These are phyloP conservation scores for Talaromyces sp. DNA, from an alignment of 2,329 filamentous ascomycete genomes.

Conservation along the genomic window DNA sequence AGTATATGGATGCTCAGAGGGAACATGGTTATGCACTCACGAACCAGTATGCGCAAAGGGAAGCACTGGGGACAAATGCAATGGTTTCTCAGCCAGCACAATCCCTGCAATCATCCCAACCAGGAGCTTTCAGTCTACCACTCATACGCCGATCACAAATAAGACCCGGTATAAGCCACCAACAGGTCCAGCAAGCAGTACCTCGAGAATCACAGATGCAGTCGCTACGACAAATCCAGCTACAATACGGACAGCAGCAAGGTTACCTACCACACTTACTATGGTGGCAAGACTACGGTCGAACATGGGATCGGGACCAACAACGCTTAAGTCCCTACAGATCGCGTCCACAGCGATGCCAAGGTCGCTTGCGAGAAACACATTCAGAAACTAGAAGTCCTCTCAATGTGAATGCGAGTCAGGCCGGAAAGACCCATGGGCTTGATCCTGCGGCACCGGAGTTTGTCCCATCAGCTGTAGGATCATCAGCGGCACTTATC, in stretches of 20 bases:
- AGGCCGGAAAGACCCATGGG: not conserved
- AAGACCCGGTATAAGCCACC: not conserved
- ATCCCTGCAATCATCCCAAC: not conserved
- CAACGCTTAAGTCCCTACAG: not conserved
- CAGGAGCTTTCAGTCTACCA: not conserved
- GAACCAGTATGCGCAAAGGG: not conserved
- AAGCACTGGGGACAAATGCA: not conserved
- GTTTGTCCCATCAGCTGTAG: not conserved
- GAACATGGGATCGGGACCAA: not conserved
- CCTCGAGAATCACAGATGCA: no score
- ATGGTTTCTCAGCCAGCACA: not conserved
- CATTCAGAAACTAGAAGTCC: not conserved
- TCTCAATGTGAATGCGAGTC: not conserved
- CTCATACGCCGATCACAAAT: not conserved
- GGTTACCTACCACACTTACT: no score
- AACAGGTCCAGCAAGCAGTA: no score
- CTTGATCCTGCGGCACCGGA: not conserved
- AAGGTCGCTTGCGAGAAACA: not conserved
- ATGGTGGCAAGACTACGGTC: not conserved
- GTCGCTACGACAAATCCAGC: not conserved
- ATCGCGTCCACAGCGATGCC: not conserved
- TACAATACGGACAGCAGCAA: not conserved
- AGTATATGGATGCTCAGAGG: conserved; percentile 21
- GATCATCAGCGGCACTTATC: not conserved
- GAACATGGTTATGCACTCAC: not conserved